Evolutionary conservation across 129 eudicot genomes (phyloP), one percentile per base, ranked within the genome.

Genomic region (Logfia minima): DNA sequence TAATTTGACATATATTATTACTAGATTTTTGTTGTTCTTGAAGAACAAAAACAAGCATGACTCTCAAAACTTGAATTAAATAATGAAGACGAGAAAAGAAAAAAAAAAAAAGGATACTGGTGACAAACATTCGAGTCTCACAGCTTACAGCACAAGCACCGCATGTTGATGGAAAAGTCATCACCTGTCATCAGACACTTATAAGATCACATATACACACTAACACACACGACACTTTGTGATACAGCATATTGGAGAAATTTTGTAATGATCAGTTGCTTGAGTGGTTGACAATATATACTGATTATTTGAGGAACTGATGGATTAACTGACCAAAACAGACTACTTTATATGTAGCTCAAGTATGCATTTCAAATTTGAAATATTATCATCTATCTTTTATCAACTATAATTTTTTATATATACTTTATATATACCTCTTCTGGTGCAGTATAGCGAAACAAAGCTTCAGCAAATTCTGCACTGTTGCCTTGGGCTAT

Each of bases 371-470:
- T 13, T 48, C 18, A 14, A 48, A 48, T 48, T 48, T 48, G 18
- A 48, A 14, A 48, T 48, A 48, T 13, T 48, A 48, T 3, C 35
- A 13, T 22, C n/a, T 24, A 23, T 16, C 34, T 61, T 16, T 22
- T 13, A 61, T 24, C 67, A 24, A 61, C 10, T 59, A 59, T 5
- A 8, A 7, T 59, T 21, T 21, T 59, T 59, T 59, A 19, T 9
- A 58, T 58, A 59, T 59, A 26, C 18, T 6, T 26, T n/a, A 26
- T 26, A 17, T 6, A 24, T 79, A 79, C 83, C 92, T 90, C 96
- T 80, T 87, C 92, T 43, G 96, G 96, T 29, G 96, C 85, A 59
- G 92, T 83, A 85, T 90, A 90, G 7, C 88, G 88, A 78, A 86
- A 90, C 68, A 90, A 43, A 71, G 96, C 88, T 51, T 90, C 88